Evolutionary conservation across 2,329 filamentous ascomycete genomes (phyloP), one percentile per base, ranked within the genome.

Genomic region (Pseudofabraea citricarpa): DNA sequence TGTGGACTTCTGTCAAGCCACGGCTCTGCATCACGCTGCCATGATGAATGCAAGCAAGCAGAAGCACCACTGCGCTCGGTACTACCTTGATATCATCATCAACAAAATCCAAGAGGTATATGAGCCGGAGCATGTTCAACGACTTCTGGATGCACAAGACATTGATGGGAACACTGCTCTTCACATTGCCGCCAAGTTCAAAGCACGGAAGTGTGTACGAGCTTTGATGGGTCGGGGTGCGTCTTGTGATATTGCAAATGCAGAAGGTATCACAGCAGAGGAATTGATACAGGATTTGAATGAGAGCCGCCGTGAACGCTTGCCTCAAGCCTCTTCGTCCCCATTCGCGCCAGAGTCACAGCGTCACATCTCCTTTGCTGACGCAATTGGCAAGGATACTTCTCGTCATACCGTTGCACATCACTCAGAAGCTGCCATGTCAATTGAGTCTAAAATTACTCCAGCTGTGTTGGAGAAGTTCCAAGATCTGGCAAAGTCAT

Each of bases 21-120:
- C 90, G 0, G 87, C 95, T 40, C 91, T 98, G 57, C 93, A 97
- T 60, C 91, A 97, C 62, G 90, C 95, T 33, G 88, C 90, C 15
- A 85, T 87, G 41, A 91, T 91, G 56, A 95, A 91, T 45, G 87
- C 85, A 41, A 85, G 89, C 40, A 69, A 77, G 5, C 87, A 86
- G 48, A 95, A 91, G 64, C 90, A 90, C 60, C 84, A 87, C 18
- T 94, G 87, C 58, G 90, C 90, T 23, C 79, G 89, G 24, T 97
- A 97, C 64, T 98, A 98, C 65, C 78, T 95, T 23, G 91, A 97
- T 63, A 85, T 85, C 51, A 83, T 97, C 49, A 74, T 97, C 43
- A 91, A 94, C 64, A 90, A 85, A 62, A 78, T 98, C 47, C 80
- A 83, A 49, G 88, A 94, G 57, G 80, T 82, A 1, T 80, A 87